Conservation (phyloP, 1,284 basidiomycete species). For the Mycena sp. region DNA sequence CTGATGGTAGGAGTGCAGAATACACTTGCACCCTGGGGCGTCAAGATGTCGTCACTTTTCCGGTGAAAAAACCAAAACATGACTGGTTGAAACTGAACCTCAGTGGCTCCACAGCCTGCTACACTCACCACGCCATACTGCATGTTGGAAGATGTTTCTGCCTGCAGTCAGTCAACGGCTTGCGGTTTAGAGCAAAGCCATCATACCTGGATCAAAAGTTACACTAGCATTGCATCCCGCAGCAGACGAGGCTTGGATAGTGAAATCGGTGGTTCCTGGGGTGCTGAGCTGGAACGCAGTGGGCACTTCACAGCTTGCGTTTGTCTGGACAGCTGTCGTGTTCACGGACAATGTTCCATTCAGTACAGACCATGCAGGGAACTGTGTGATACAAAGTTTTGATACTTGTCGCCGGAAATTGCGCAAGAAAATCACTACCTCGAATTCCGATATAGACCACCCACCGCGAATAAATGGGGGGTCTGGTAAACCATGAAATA, state of each 20-base stretch:
- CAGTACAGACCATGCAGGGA: slow-evolving; percentile 49
- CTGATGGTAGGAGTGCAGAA: slow-evolving; percentile 64
- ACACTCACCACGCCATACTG: slow-evolving; percentile 52
- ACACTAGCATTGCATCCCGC: slow-evolving; percentile 53
- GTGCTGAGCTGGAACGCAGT: neutral
- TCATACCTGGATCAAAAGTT: slow-evolving; percentile 48
- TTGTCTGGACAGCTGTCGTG: slow-evolving; percentile 61
- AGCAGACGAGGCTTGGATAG: slow-evolving; percentile 51
- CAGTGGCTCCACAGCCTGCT: slow-evolving; percentile 44
- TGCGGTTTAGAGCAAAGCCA: neutral
- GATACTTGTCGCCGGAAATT: neutral
- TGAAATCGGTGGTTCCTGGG: slow-evolving; percentile 38
- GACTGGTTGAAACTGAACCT: slow-evolving; percentile 60
- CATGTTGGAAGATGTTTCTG: slow-evolving; percentile 49
- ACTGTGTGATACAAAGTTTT: no score
- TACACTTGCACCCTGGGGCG: slow-evolving; percentile 48
- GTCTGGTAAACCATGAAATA: slow-evolving; percentile 55
- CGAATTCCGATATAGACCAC: slow-evolving; percentile 63
- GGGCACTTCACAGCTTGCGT: slow-evolving; percentile 51
- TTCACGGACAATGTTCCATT: slow-evolving; percentile 64
- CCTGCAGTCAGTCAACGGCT: slow-evolving; percentile 32
- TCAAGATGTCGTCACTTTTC: slow-evolving; percentile 45
- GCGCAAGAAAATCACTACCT: slow-evolving; percentile 42
- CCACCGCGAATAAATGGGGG: slow-evolving; percentile 59
- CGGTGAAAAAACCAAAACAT: slow-evolving; percentile 68